Base-by-base conservation (phyloP, 192 early-diverging fungal species). In the Umbelopsis sp. region DNA sequence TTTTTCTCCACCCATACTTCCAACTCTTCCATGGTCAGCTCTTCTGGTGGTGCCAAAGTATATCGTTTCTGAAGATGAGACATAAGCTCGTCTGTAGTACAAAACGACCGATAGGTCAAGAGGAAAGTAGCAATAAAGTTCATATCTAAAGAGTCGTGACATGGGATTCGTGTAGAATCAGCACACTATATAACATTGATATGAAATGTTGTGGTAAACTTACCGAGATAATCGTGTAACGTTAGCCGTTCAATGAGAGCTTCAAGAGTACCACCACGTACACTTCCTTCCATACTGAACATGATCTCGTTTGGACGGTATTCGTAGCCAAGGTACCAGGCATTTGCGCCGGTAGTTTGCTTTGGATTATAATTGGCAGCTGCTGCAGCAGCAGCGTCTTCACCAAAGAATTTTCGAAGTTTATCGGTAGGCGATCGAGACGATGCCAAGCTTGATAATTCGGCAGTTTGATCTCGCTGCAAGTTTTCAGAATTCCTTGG, bases 41-140 rank as follows among this genome's bases (percentile, higher is more conserved):
- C 90, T 25, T 68, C 68, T 4, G 96, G 95, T 11, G 96, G 89
- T 54, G 82, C 68, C 41, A 98, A 86, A 45, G 85, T 79, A 84
- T 93, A 99, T 76, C 97, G 90, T 41, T 82, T 74, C 76, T 90
- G 88, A 65, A 99, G 82, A 16, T 90, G 78, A 7, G 85, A 81
- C 65, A 97, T 86, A 25, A 99, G 87, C 72, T 94, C 91, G 16
- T 85, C 86, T 4, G 94, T 92, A 8, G 89, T 89, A 6, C 91
- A 91, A 69, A 98, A 98, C 17, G 95, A 95, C 38, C 94, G 93
- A 83, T 97, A 99, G 3, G 97, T 98, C 56, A 99, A 83, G 66
- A 99, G 75, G 80, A 99, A 98, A 0, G 94, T 93, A 34, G 87
- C 86, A 31, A 90, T 90, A 82, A 93, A 98, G 78, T 88, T 90